Conservation (phyloP, 1,284 basidiomycete species). For the Marasmius oreades region DNA sequence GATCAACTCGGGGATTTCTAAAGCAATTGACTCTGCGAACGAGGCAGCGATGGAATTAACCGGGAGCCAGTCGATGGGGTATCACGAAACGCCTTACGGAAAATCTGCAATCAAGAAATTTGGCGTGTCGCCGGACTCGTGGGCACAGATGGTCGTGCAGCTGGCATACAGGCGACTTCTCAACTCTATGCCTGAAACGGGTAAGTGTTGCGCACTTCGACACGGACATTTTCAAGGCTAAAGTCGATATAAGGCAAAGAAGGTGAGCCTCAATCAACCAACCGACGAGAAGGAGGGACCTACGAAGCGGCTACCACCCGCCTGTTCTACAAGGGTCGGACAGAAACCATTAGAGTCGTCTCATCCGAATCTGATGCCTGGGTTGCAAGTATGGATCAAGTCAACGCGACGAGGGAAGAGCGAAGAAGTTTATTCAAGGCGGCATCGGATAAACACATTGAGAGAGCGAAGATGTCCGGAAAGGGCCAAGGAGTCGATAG, state of each 20-base stretch:
- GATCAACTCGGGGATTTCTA: slow-evolving; percentile 43
- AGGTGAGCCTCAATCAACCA: background rate
- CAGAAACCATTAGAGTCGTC: slow-evolving; percentile 84
- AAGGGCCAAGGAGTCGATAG: slow-evolving; percentile 79
- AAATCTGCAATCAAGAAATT: slow-evolving; percentile 87
- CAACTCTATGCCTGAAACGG: slow-evolving; percentile 23
- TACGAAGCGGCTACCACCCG: slow-evolving; percentile 90
- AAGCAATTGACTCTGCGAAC: slow-evolving; percentile 57
- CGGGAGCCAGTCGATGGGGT: slow-evolving; percentile 63
- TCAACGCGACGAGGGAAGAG: slow-evolving; percentile 34
- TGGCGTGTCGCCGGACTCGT: slow-evolving; percentile 86
- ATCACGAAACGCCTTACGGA: slow-evolving; percentile 75
- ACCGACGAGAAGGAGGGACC: slow-evolving; percentile 55
- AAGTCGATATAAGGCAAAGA: background rate
- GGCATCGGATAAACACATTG: slow-evolving; percentile 71
- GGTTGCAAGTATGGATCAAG: slow-evolving; percentile 70
- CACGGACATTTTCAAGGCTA: background rate
- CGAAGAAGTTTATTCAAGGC: slow-evolving; percentile 56
- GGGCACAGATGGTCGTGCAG: slow-evolving; percentile 89
- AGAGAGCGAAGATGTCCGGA: slow-evolving; percentile 68
- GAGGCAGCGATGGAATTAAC: slow-evolving; percentile 59
- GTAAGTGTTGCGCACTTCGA: background rate
- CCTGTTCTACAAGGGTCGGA: slow-evolving; percentile 82
- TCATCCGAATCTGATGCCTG: slow-evolving; percentile 71
- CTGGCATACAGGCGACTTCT: slow-evolving; percentile 77